Evolutionary conservation across 1,139 yeast genomes (phyloP), one percentile per base, ranked within the genome.

Genomic region (Magnusiomyces clavatus): DNA sequence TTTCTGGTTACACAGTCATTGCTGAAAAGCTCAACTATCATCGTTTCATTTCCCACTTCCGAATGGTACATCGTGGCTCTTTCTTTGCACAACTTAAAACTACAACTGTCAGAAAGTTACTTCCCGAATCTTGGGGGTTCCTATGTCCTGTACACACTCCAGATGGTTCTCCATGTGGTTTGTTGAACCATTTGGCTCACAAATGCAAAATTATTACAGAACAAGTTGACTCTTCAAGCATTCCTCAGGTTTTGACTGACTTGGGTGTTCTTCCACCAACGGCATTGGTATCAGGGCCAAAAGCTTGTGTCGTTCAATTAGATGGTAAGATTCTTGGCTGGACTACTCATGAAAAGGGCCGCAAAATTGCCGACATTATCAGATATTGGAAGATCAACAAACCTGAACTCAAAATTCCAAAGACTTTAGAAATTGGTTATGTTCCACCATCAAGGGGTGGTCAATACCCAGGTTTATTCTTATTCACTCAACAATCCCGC

Each of bases 61-160:
- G 99, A 73, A 92, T 92, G 98, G 98, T 92, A 49, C 99, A 92
- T 72, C 85, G 99, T 81, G 99, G 99, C 70, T 88, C 97, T 59
- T 92, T 92, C 83, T 92, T 92, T 69, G 97, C 99, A 45, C 96
- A 92, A 71, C 79, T 92, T 71, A 92, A 94, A 69, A 92, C 98
- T 41, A 94, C 98, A 31, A 86, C 98, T 0, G 99, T 92, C 50
- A 83, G 99, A 75, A 92, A 92, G 69, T 76, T 92, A 64, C 77
- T 92, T 55, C 99, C 99, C 0, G 99, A 92, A 71, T 86, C 96
- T 1, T 92, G 99, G 99, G 97, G 97, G 5, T 94, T 92, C 77
- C 73, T 94, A 62, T 94, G 99, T 74, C 98, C 99, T 19, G 98
- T 94, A 16, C 98, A 92, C 71, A 92, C 99, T 14, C 99, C 99